phyloP scores from a whole-genome alignment of 495 filamentous ascomycete species.

The Sordaria brevicollis region DNA sequence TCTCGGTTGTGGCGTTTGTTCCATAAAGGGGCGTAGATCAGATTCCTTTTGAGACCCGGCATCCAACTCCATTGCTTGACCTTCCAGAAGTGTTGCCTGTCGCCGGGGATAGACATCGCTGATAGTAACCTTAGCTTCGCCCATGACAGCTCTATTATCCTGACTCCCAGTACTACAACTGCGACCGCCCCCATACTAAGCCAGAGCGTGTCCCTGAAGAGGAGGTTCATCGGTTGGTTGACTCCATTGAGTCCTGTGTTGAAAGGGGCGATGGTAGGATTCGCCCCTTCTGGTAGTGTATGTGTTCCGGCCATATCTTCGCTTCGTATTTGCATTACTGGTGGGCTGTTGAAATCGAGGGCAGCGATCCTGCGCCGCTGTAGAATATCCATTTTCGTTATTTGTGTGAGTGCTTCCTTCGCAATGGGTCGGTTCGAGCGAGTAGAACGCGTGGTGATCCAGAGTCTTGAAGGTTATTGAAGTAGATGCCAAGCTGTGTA shows the following conservation, averaged over 20 bases:
- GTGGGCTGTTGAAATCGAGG: constrained; percentile 1
- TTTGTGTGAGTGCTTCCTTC: neutral
- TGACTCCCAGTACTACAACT: constrained; percentile 32
- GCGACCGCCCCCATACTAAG: constrained; percentile 38
- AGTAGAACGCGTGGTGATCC: neutral
- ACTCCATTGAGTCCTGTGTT: constrained; percentile 40
- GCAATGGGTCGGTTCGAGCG: neutral
- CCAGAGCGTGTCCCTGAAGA: constrained; percentile 39
- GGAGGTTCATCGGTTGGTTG: constrained; percentile 36
- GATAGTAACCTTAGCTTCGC: constrained; percentile 36
- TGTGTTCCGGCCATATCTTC: constrained; percentile 1
- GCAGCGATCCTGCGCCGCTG: constrained; percentile 14
- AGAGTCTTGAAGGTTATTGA: neutral
- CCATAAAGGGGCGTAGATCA: constrained; percentile 79
- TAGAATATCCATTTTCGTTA: constrained; percentile 11
- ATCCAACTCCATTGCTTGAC: constrained; percentile 37
- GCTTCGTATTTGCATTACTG: constrained; percentile 7
- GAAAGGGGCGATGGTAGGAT: constrained; percentile 36
- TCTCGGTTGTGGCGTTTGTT: constrained; percentile 78
- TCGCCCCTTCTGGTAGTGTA: constrained; percentile 1
- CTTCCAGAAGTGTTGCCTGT: constrained; percentile 40
- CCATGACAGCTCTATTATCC: constrained; percentile 33
- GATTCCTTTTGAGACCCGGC: constrained; percentile 58
- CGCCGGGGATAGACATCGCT: constrained; percentile 34
- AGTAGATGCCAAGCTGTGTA: neutral